Conservation (phyloP, 2,329 filamentous ascomycete species). For the Epichloe baconii region DNA sequence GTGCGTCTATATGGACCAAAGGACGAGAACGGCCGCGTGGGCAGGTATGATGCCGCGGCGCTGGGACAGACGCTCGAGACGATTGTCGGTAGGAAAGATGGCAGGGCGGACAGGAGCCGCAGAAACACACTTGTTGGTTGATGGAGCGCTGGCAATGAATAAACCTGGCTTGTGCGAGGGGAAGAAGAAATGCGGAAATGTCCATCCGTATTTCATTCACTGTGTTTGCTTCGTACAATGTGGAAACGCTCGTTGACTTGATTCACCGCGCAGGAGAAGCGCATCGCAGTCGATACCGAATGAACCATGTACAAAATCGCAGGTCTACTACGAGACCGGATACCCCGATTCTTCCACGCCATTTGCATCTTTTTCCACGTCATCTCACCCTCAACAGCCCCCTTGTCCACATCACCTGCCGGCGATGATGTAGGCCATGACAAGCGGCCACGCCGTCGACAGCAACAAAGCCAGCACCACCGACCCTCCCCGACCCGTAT, state of each 20-base stretch:
- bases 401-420: conserved; percentile 5
- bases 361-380: too few relatives aligned
- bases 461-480: conserved; percentile 20
- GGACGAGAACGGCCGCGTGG: conserved; percentile 26
- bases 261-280: too few relatives aligned
- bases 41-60: conserved; percentile 63
- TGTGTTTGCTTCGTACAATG: too few relatives aligned
- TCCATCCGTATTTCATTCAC: too few relatives aligned
- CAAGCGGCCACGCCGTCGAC: conserved; percentile 23
- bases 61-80: conserved; percentile 64
- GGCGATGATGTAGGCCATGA: conserved; percentile 20
- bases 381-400: too few relatives aligned
- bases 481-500: conserved; percentile 15
- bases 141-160: not conserved
- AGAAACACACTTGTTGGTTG: conserved; percentile 30
- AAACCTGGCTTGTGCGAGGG: too few relatives aligned
- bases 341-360: too few relatives aligned
- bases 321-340: too few relatives aligned
- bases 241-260: too few relatives aligned
- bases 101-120: conserved; percentile 24
- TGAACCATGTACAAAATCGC: too few relatives aligned
- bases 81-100: conserved; percentile 49
- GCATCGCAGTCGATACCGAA: too few relatives aligned
- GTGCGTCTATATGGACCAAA: conserved; percentile 64
- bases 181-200: not conserved